phyloP scores from a whole-genome alignment of 169 alveolate genomes.

The Theileria equi region DNA sequence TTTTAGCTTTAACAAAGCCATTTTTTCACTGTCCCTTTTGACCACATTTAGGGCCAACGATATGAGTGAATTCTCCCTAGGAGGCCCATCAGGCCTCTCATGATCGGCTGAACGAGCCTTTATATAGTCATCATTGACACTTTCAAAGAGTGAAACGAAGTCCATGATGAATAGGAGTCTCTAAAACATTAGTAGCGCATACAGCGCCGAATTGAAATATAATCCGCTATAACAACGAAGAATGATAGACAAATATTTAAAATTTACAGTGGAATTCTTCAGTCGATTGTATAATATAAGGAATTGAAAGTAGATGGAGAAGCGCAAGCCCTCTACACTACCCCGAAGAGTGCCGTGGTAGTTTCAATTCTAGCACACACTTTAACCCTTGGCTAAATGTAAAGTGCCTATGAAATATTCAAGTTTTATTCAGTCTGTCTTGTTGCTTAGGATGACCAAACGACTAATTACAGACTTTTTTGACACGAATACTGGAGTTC shows the following conservation, averaged over 20 bases:
- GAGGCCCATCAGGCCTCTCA: too few species aligned
- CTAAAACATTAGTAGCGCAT: too few species aligned
- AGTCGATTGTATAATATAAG: too few species aligned
- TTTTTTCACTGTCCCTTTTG: slow-evolving; percentile 68
- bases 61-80: slow-evolving; percentile 32
- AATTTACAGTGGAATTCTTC: too few species aligned
- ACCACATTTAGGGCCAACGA: slow-evolving; percentile 66
- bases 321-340: too few species aligned
- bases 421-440: background rate
- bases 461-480: slow-evolving; percentile 61
- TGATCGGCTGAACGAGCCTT: background rate
- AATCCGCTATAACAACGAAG: too few species aligned
- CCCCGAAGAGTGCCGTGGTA: too few species aligned
- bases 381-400: too few species aligned
- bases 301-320: too few species aligned
- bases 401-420: slow-evolving; percentile 1
- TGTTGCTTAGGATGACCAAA: slow-evolving; percentile 47
- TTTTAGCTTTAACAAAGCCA: slow-evolving; percentile 67
- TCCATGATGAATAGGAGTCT: slow-evolving; percentile 51
- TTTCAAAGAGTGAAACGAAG: slow-evolving; percentile 18
- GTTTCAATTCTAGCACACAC: too few species aligned
- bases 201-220: too few species aligned
- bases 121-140: background rate
- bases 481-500: slow-evolving; percentile 8
- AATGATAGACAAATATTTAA: too few species aligned